Base-by-base conservation (phyloP, 2,329 filamentous ascomycete species). In the Bretziella fagacearum region DNA sequence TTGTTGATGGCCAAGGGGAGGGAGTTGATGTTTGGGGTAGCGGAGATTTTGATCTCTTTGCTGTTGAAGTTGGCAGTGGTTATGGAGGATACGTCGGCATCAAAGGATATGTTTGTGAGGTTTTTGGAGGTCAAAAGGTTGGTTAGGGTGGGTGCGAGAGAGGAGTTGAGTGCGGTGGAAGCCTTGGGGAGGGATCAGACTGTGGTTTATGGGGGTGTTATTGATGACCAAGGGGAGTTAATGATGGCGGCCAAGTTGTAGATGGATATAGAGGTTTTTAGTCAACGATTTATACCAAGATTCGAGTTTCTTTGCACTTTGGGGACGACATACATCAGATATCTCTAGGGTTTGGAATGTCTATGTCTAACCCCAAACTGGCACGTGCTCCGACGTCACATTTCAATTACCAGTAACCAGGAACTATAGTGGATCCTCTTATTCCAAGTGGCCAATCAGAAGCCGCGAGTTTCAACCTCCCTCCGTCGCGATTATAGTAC, bases 1-100 rank as follows among this genome's bases (percentile, higher is more conserved):
- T n/a, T 61, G 2, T 59, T 75, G 50, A 55, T 72, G 29, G 61
- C 62, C 1, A 63, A 70, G 25, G 69, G 68, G 1, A 62, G 70
- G 39, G 58, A 60, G 3, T 50, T 71, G 1, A 57, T 69, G 2
- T 70, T 65, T 59, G 52, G 54, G 2, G 55, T 66, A 1, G 65
- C 67, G 0, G 65, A 71, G 46, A 55, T 68, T 6, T 47, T 69
- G 22, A 63, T 67, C 17, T 62, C 60, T 6, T 55, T 63, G n/a
- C 53, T 73, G 40, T 58, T 69, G 30, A 54, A 62, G 33, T 58
- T 65, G 1, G 67, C 29, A 60, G 65, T 42, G 59, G 59, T 18
- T 11, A 20, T 29, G 10, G 48, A 47, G 27, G 23, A 39, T 2
- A 60, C 64, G 5, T 45, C 49, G 2, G 61, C 62, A 0, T 27